Evolutionary conservation across 2,329 filamentous ascomycete species (phyloP).

Genomic region (Hypoxylon sp.): DNA sequence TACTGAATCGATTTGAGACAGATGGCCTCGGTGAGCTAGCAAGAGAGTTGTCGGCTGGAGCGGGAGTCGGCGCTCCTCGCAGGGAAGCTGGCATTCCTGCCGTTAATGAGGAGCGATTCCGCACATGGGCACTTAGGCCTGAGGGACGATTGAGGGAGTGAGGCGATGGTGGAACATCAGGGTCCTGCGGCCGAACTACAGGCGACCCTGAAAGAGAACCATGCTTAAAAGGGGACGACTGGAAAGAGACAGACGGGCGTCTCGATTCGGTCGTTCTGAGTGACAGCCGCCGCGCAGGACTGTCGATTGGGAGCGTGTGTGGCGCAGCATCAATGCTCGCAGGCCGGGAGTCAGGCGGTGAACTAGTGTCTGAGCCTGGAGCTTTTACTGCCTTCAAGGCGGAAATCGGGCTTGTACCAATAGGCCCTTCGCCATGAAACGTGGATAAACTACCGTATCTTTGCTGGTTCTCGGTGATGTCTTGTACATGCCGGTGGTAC

Average conservation of each 20-base stretch:
- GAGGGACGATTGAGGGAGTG: slow-evolving; percentile 66
- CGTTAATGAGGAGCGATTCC: slow-evolving; percentile 80
- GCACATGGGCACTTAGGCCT: slow-evolving; percentile 68
- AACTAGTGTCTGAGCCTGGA: slow-evolving; percentile 73
- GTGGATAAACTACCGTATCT: slow-evolving; percentile 92
- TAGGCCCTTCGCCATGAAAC: slow-evolving; percentile 83
- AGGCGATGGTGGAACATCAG: slow-evolving; percentile 69
- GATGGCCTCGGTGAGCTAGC: slow-evolving; percentile 84
- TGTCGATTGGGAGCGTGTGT: slow-evolving; percentile 68
- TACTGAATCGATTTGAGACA: slow-evolving; percentile 88
- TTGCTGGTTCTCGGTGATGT: slow-evolving; percentile 75
- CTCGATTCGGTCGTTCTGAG: slow-evolving; percentile 70
- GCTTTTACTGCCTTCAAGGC: slow-evolving; percentile 79
- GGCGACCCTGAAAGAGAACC: slow-evolving; percentile 95
- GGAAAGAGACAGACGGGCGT: slow-evolving; percentile 88
- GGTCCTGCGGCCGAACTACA: slow-evolving; percentile 63
- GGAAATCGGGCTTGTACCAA: slow-evolving; percentile 89
- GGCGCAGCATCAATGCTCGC: slow-evolving; percentile 62
- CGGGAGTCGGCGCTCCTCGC: slow-evolving; percentile 73
- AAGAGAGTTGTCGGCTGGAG: slow-evolving; percentile 74
- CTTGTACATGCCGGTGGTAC: slow-evolving; percentile 66
- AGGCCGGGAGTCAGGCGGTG: slow-evolving; percentile 68
- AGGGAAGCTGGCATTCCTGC: slow-evolving; percentile 82
- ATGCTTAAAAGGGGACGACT: slow-evolving; percentile 86
- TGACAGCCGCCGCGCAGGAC: slow-evolving; percentile 55